Base-by-base conservation (phyloP, 306 rosid species). In the Clitoria ternatea region DNA sequence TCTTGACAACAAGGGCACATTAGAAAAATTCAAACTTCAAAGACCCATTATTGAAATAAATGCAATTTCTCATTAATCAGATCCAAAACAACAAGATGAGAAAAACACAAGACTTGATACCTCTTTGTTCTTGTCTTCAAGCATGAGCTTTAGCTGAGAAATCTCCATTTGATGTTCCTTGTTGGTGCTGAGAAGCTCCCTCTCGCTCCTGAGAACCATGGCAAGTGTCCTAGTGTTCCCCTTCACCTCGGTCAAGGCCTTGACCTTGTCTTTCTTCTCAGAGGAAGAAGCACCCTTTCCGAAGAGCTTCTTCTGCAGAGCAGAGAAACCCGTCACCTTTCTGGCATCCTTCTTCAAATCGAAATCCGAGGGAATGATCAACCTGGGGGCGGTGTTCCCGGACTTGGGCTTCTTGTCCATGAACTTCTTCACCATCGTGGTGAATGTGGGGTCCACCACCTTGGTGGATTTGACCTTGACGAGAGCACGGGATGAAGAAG, bases 171-270 rank as follows among this genome's bases (percentile, higher is more conserved):
- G 91, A 14, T 86, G 96, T 1, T 87, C 95, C 84, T 94, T 94
- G 36, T 85, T 87, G 52, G 70, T 15, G 74, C 61, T 71, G 56
- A 94, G 78, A 44, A 94, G 97, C 87, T 94, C 97, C 71, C 99
- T 83, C 85, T 94, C 99, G 37, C 99, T 94, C 60, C 99, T 80
- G 48, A 91, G 68, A 74, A 91, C 97, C 99, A 89, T 91, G 0
- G 97, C 95, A 59, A 94, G 75, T 0, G 99, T 91, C 79, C 99
- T 90, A 1, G 99, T 89, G 66, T 94, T 94, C 37, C 74, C 88
- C 72, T 85, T 94, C 27, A 90, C 98, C 71, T 94, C 98, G 5
- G 97, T 94, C 89, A 94, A 79, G 1, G 96, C 99, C 77, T 91
- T 94, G 29, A 87, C 89, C 69, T 61, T 88, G 66, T 70, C 87